Conservation (phyloP, 2,329 filamentous ascomycete genomes). For the Aspergillus sclerotialis region DNA sequence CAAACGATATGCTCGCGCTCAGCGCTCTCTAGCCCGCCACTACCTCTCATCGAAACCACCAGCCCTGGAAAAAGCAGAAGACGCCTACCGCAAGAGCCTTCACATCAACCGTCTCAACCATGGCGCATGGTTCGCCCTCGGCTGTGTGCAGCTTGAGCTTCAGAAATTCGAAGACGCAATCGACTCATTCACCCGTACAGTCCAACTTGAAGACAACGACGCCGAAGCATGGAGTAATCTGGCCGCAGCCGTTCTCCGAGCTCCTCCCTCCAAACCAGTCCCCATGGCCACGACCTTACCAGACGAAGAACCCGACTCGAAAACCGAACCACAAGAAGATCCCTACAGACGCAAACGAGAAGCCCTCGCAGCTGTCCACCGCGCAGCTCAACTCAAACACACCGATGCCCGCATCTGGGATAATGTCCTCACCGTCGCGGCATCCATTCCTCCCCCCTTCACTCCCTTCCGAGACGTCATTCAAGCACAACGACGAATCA, state of each 20-base stretch:
- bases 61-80: conserved; percentile 62
- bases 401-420: conserved; percentile 94
- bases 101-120: conserved; percentile 73
- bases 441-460: conserved; percentile 63
- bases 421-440: conserved; percentile 83
- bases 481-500: conserved; percentile 64
- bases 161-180: conserved; percentile 70
- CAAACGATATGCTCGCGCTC: conserved; percentile 74
- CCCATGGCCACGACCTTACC: conserved; percentile 18
- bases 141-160: conserved; percentile 77
- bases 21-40: conserved; percentile 76
- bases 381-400: conserved; percentile 73
- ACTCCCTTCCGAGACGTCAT: conserved; percentile 66
- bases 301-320: conserved; percentile 7
- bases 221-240: conserved; percentile 94
- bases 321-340: conserved; percentile 28
- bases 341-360: conserved; percentile 61
- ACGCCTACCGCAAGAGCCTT: conserved; percentile 72
- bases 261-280: conserved; percentile 18
- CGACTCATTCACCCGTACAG: conserved; percentile 74
- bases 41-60: conserved; percentile 56
- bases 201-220: conserved; percentile 79
- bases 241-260: conserved; percentile 68
- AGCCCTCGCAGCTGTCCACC: conserved; percentile 77
- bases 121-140: conserved; percentile 81